A percentile compares a stretch with the other conserved stretches of the same genome.
phyloP scores from a whole-genome alignment of 1,284 basidiomycete species.

The Rhodotorula sp. region DNA sequence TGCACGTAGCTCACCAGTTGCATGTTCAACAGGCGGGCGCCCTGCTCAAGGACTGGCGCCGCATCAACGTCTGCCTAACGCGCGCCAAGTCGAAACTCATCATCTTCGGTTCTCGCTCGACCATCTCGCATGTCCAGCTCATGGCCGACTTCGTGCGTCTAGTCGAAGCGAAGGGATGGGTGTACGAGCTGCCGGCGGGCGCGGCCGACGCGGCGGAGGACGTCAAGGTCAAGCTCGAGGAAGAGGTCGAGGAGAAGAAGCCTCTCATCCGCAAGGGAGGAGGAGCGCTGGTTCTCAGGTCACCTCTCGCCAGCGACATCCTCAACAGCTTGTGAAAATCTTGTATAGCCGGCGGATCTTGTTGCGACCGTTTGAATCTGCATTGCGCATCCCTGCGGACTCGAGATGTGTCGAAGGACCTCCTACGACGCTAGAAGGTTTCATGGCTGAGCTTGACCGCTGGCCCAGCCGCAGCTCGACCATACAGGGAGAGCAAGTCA shows the following conservation, averaged over 20 bases:
- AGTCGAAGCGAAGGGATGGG: conserved; percentile 69
- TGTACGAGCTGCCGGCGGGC: conserved; percentile 54
- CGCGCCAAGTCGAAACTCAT: conserved; percentile 85
- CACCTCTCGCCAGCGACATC: conserved; percentile 10
- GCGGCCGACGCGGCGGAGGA: not conserved
- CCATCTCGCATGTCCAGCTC: conserved; percentile 62
- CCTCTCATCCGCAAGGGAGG: not conserved
- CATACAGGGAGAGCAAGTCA: not conserved
- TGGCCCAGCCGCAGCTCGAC: not conserved
- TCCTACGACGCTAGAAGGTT: not conserved
- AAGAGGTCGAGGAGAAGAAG: not conserved
- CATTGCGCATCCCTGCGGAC: too few relatives aligned
- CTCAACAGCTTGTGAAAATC: conserved; percentile 10
- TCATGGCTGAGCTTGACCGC: not conserved
- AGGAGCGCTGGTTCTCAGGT: conserved; percentile 6
- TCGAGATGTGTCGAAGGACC: too few relatives aligned
- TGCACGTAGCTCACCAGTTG: not conserved
- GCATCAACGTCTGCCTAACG: conserved; percentile 96
- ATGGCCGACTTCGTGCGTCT: conserved; percentile 50
- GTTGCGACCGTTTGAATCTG: too few relatives aligned
- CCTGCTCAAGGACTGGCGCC: conserved; percentile 86
- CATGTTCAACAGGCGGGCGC: conserved; percentile 68
- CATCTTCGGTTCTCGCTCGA: conserved; percentile 78
- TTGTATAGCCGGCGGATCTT: not conserved
- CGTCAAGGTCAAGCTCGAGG: not conserved